Conservation (phyloP, 2,329 filamentous ascomycete genomes). For the Claviceps paspali region DNA sequence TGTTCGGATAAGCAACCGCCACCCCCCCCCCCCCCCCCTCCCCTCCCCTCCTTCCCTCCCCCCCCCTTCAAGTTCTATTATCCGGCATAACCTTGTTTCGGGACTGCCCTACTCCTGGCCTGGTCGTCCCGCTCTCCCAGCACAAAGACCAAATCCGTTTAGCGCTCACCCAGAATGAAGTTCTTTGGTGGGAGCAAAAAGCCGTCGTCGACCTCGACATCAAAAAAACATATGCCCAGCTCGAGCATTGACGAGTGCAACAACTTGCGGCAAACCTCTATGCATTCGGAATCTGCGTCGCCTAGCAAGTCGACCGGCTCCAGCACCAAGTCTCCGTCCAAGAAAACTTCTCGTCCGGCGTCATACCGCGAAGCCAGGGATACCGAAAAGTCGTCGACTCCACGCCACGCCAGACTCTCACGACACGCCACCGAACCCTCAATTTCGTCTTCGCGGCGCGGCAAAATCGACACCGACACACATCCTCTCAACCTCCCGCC, state of each 20-base stretch:
- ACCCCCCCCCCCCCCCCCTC: too few species aligned
- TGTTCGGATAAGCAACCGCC: constrained; percentile 14
- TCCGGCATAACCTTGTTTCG: constrained; percentile 26
- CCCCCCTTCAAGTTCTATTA: constrained; percentile 14
- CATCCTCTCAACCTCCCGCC: constrained; percentile 85
- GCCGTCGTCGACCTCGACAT: constrained; percentile 11
- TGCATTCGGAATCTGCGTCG: constrained; percentile 21
- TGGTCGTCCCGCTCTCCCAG: constrained; percentile 8
- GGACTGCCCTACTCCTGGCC: constrained; percentile 16
- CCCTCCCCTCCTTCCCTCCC: too few species aligned
- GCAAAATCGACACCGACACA: constrained; percentile 50
- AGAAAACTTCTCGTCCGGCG: constrained; percentile 16
- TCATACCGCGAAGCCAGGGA: constrained; percentile 14
- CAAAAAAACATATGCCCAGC: constrained; percentile 26
- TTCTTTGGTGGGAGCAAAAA: constrained; percentile 33
- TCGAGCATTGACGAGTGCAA: constrained; percentile 21
- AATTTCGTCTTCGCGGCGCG: constrained; percentile 30
- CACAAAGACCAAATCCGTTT: constrained; percentile 1
- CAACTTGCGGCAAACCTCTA: constrained; percentile 17
- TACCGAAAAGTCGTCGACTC: constrained; percentile 9
- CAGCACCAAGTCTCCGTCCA: constrained; percentile 14
- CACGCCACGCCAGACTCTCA: constrained; percentile 27
- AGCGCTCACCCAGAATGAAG: constrained; percentile 25
- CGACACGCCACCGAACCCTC: constrained; percentile 34
- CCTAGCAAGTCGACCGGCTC: constrained; percentile 22